phyloP scores from a whole-genome alignment of 1,139 yeast species.

The Suhomyces coccinellae region DNA sequence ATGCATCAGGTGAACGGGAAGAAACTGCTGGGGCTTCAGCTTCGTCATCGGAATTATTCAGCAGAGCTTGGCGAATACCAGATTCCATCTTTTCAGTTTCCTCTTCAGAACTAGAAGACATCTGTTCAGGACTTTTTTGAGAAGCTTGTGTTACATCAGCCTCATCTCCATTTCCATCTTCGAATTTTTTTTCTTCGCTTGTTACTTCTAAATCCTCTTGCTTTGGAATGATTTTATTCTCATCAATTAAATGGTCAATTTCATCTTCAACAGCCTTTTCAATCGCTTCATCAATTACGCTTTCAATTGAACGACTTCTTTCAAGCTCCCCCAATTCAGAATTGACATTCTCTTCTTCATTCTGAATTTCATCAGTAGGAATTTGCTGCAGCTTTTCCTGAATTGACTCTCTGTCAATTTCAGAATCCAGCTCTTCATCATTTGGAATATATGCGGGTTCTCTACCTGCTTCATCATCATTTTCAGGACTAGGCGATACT shows the following conservation, averaged over 20 bases:
- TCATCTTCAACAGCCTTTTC: neutral
- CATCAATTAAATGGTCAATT: neutral
- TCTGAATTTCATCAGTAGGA: no score
- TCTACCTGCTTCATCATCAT: neutral
- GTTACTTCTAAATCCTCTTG: no score
- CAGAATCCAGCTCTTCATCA: neutral
- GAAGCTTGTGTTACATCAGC: neutral
- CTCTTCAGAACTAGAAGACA: neutral
- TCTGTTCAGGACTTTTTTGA: neutral
- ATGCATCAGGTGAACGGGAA: neutral
- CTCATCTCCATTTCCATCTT: neutral
- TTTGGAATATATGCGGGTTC: neutral
- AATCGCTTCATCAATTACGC: neutral
- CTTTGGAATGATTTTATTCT: neutral
- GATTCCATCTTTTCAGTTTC: neutral
- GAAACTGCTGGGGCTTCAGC: neutral
- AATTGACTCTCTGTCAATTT: neutral
- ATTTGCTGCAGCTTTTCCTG: no score
- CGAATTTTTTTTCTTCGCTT: neutral
- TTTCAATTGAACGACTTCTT: no score
- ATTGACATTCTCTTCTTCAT: no score
- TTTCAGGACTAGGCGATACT: neutral
- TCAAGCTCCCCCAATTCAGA: no score
- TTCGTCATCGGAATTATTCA: neutral
- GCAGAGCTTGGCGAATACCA: neutral